Evolutionary conservation across 352 stramenopile species (phyloP).

Genomic region (Thalassiosira ordinaria): DNA sequence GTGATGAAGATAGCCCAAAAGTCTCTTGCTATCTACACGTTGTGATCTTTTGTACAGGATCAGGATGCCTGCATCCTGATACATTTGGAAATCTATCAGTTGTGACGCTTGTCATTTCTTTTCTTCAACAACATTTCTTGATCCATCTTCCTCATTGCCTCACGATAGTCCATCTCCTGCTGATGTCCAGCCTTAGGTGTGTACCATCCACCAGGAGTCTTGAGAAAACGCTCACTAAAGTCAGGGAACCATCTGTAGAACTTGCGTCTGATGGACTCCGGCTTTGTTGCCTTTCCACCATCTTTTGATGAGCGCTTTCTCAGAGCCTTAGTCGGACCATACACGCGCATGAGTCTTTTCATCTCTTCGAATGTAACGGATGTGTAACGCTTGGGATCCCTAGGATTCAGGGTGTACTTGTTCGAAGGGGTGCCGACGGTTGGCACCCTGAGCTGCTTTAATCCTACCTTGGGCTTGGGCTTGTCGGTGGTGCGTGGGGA

Average conservation of each 20-base stretch:
- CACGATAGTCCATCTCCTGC: slow-evolving; percentile 48
- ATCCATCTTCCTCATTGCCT: slow-evolving; percentile 45
- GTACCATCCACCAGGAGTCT: slow-evolving; percentile 37
- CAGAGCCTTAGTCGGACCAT: slow-evolving; percentile 43
- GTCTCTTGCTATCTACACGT: too few relatives aligned
- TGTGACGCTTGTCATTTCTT: slow-evolving; percentile 7
- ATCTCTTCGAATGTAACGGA: too few relatives aligned
- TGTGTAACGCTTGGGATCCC: too few relatives aligned
- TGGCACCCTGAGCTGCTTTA: too few relatives aligned
- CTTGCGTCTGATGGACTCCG: slow-evolving; percentile 47
- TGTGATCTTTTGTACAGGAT: too few relatives aligned
- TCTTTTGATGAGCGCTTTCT: slow-evolving; percentile 17
- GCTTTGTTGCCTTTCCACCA: slow-evolving; percentile 18
- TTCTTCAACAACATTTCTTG: slow-evolving; percentile 30
- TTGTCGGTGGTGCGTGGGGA: too few relatives aligned
- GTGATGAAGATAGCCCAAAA: too few relatives aligned
- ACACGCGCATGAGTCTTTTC: slow-evolving; percentile 55
- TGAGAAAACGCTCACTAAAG: slow-evolving; percentile 42
- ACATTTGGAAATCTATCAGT: too few relatives aligned
- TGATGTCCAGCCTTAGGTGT: slow-evolving; percentile 43
- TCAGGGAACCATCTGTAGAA: slow-evolving; percentile 64
- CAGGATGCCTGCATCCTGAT: too few relatives aligned
- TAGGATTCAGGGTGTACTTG: too few relatives aligned
- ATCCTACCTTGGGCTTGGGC: too few relatives aligned
- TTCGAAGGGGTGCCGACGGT: too few relatives aligned